These are phyloP conservation scores for Rhodocollybia butyracea DNA, from an alignment of 768 basidiomycete species.

Conservation along the genomic window DNA sequence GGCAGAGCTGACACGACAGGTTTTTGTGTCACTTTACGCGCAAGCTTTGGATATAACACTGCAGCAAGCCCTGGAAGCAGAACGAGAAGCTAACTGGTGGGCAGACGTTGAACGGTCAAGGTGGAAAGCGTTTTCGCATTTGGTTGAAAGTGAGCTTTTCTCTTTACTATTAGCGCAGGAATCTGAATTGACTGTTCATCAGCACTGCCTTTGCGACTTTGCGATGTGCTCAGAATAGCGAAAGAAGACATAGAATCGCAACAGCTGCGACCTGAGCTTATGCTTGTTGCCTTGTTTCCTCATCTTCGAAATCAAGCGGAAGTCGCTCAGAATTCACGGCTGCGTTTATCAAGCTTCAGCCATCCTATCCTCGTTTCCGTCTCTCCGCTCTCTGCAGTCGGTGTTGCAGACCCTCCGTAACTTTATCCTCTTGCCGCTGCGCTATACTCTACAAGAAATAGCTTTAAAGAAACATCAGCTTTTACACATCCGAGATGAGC, in stretches of 20 bases:
- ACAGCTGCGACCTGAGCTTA: constrained; percentile 42
- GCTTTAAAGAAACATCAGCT: constrained; percentile 54
- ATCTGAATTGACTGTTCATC: not conserved
- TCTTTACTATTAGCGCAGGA: not conserved
- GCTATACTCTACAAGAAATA: constrained; percentile 68
- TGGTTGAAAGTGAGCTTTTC: constrained; percentile 69
- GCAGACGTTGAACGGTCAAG: constrained; percentile 61
- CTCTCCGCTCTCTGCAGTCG: not conserved
- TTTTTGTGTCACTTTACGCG: constrained; percentile 54
- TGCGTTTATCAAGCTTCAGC: constrained; percentile 9
- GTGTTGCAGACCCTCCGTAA: constrained; percentile 12
- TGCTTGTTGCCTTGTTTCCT: constrained; percentile 61
- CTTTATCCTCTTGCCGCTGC: constrained; percentile 43
- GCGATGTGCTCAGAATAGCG: constrained; percentile 34
- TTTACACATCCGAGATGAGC: constrained; percentile 61
- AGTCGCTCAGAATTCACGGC: constrained; percentile 12
- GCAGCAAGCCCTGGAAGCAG: constrained; percentile 63
- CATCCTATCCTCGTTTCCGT: constrained; percentile 11
- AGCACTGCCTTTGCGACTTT: constrained; percentile 47
- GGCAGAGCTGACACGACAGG: not conserved
- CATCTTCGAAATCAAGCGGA: constrained; percentile 37
- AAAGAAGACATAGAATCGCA: constrained; percentile 40
- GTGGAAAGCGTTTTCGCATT: constrained; percentile 53
- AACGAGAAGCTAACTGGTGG: constrained; percentile 88
- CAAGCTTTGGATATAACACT: constrained; percentile 64